Evolutionary conservation across 1,284 basidiomycete species (phyloP), one percentile per base, ranked within the genome.

Genomic region (Austroboletus niveus): DNA sequence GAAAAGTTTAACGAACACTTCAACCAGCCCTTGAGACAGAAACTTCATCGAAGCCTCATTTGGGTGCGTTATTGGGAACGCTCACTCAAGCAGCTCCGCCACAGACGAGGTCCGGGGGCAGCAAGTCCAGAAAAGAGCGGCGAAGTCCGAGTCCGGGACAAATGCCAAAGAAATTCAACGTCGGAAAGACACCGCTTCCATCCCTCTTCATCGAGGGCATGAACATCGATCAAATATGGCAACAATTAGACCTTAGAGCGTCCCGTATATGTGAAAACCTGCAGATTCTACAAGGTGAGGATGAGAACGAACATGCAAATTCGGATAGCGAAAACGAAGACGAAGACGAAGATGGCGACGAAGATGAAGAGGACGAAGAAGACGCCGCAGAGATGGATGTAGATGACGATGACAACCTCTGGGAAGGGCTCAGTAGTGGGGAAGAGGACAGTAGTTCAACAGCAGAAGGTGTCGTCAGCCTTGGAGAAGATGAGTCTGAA

Each of bases 141-240:
- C 22, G 22, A 5, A 65, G 62, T 49, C 61, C 67, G 20, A 75
- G 70, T 53, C 72, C 69, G 24, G 57, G 68, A 40, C 65, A 68
- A 53, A 60, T 65, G 24, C 64, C 59, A 45, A 72, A 60, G 45
- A 59, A 52, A 51, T 65, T 65, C 38, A 60, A 75, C 17, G 77
- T 92, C 45, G 72, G 80, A 41, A 75, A 78, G 44, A 96, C 94
- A 0, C 92, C 93, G 5, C 72, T 98, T 4, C 72, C 81, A 2
- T 81, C 81, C 47, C 80, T 98, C 20, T 88, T 86, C 54, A 76
- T 85, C 11, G 84, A 92, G n/a, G 87, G 81, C n/a, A 87, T 97
- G 82, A 85, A 86, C 59, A 79, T 83, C 22, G 90, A 92, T 52
- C 94, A 97, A 69, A 75, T 98, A 27, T 99, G 96, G 96, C 85